Evolutionary conservation across 805 yeast genomes (phyloP).

Genomic region (Cyberlindnera nakhonratchasimensis): DNA sequence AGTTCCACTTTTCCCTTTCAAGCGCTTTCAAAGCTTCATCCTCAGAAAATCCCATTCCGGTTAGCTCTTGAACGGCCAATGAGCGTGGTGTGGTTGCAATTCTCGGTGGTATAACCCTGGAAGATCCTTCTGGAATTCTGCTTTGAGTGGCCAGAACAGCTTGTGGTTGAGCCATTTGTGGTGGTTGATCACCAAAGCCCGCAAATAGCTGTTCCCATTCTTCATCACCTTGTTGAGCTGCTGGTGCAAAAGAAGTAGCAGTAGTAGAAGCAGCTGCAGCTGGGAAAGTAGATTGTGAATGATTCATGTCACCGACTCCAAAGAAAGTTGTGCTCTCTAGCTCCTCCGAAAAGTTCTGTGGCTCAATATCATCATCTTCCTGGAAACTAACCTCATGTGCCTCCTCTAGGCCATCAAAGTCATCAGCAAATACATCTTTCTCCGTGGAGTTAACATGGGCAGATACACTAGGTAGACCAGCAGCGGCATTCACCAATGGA

Average conservation of each 20-base stretch:
- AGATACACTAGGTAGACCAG: conserved; percentile 14
- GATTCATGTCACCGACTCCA: conserved; percentile 21
- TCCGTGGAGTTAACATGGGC: conserved; percentile 4
- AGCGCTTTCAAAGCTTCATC: conserved; percentile 67
- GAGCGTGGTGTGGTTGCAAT: conserved; percentile 45
- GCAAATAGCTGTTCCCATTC: conserved; percentile 96
- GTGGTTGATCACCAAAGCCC: conserved; percentile 65
- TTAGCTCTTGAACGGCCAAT: conserved; percentile 69
- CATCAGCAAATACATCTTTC: conserved; percentile 36
- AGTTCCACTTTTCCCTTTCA: conserved; percentile 63
- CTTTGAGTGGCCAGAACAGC: conserved; percentile 6
- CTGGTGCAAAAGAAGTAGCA: conserved; percentile 3
- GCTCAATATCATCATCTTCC: conserved; percentile 30
- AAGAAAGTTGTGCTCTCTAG: conserved; percentile 24
- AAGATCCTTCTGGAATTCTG: conserved; percentile 19
- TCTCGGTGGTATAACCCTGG: conserved; percentile 23
- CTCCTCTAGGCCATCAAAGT: conserved; percentile 43
- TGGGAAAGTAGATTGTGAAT: background rate
- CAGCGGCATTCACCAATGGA: conserved; percentile 17
- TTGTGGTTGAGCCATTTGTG: conserved; percentile 5
- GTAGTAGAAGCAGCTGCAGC: background rate
- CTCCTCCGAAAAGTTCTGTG: conserved; percentile 19
- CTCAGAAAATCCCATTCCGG: conserved; percentile 84
- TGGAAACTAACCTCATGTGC: conserved; percentile 32
- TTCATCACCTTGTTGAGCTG: conserved; percentile 39